Base-by-base conservation (phyloP, 768 basidiomycete species). In the Mycena rosella region DNA sequence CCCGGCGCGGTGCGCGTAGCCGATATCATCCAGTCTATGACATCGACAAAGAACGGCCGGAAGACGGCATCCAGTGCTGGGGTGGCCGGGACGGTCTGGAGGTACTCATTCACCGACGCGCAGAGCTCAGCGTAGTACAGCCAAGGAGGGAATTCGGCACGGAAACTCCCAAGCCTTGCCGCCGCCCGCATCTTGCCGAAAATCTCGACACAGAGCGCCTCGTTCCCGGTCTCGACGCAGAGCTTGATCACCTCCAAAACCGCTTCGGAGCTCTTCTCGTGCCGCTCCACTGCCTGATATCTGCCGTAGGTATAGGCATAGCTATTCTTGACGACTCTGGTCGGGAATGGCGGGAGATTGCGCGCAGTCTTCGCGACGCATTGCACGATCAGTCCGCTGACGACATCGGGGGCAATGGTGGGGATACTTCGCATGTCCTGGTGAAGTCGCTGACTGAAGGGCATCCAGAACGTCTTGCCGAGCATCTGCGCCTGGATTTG, bases 101-200 rank as follows among this genome's bases (percentile, higher is more conserved):
- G n/a, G 52, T 45, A 49, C 27, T 44, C 32, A 11, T 40, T 32
- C 29, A 71, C 15, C 2, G 63, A 8, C 3, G 59, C 10, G 13
- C 26, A 45, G n/a, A 71, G 58, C 30, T 71, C 66, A 5, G 55
- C 48, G 14, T 71, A 68, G 26, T 67, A 71, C 9, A 65, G 30
- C 66, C 66, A 68, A 8, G 70, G 70, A 7, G 70, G 70, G 32
- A 56, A 67, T 9, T 24, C 2, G 24, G 34, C 13, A 17, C 3
- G 9, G 44, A 60, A 70, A 14, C 15, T 3, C 7, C 65, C 70
- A 4, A 2, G 24, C 3, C 30, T 36, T 2, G 59, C 45, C 3
- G 66, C 62, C 9, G 65, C 42, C n/a, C 62, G 65, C 66, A 71
- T 71, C 48, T 53, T 65, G 18, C n/a, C 27, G 13, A 68, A 68